Evolutionary conservation across 768 basidiomycete genomes (phyloP), one percentile per base, ranked within the genome.

Genomic region (Lactarius hatsudake): DNA sequence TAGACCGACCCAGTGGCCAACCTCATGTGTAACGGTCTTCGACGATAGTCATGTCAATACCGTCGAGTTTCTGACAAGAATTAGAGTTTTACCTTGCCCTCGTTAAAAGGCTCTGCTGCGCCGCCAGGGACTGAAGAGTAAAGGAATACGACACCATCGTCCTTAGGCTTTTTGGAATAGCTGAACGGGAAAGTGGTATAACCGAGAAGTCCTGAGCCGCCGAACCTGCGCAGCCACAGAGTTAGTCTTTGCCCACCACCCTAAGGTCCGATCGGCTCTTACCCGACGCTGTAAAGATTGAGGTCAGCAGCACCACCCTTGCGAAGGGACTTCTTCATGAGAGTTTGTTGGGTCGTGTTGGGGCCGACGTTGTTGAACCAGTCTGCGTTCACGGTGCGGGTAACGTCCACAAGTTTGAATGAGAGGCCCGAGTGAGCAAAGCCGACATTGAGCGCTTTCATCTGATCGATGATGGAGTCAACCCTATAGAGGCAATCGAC

Each of bases 1-100:
- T 30, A 86, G 78, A 32, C 85, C 85, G 66, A 84, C 76, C 84
- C 85, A 87, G 76, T 86, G 84, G n/a, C 85, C 84, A 58, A 79
- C 81, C 74, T 87, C 86, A 72, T 87, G 86, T 17, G 81, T 84
- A 66, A 83, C 70, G 54, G 82, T 86, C 74, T 81, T 68, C 6
- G 26, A 40, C 9, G 26, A 1, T 18, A 18, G 60, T 40, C 67
- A 42, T 30, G 28, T 56, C 28, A 30, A 23, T 53, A 17, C 15
- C 6, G 26, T 53, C 13, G 26, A 28, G 51, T 53, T 26, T 53
- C 23, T 53, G 7, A 15, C 23, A 20, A 53, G 26, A 23, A 26
- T 26, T 2, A 53, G 7, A 15, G 13, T 28, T 26, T 26, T 53
- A 53, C 51, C 51, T 12, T 72, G 67, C 75, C 74, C 32, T 64